phyloP scores from a whole-genome alignment of 345 rosid species.

The Reutealis trisperma region DNA sequence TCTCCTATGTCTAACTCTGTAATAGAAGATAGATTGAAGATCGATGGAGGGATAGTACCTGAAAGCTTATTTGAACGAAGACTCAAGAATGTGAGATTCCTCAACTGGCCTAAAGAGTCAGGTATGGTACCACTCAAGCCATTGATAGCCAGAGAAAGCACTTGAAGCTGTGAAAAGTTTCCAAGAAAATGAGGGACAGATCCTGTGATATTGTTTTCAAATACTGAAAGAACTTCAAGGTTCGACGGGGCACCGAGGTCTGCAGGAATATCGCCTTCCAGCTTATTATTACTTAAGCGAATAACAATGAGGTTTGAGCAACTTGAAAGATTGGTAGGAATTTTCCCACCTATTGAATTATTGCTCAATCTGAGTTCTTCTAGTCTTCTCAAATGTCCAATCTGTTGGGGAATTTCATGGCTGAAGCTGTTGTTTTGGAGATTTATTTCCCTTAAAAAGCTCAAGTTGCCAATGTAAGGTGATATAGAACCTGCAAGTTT shows the following conservation, averaged over 20 bases:
- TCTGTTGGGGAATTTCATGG: slow-evolving; percentile 5
- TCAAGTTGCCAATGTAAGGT: slow-evolving; percentile 19
- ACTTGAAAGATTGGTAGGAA: slow-evolving; percentile 15
- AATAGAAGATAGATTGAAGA: slow-evolving; percentile 23
- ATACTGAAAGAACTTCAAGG: not conserved
- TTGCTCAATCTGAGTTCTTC: not conserved
- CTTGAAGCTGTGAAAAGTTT: slow-evolving; percentile 12
- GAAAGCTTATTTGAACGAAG: not conserved
- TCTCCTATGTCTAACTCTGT: not conserved
- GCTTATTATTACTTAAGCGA: not conserved
- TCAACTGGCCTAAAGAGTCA: slow-evolving; percentile 14
- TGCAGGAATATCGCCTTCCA: slow-evolving; percentile 18
- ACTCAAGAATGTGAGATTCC: not conserved
- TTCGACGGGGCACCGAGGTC: not conserved
- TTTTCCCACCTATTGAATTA: slow-evolving; percentile 21
- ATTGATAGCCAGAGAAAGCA: not conserved
- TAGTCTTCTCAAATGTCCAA: slow-evolving; percentile 8
- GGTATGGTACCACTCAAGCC: slow-evolving; percentile 19
- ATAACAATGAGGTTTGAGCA: not conserved
- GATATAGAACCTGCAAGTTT: slow-evolving; percentile 10
- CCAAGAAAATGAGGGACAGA: slow-evolving; percentile 20
- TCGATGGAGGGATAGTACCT: slow-evolving; percentile 15
- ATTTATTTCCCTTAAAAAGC: not conserved
- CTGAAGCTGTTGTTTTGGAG: slow-evolving; percentile 7
- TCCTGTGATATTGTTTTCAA: slow-evolving; percentile 16